phyloP scores from a whole-genome alignment of 352 stramenopile genomes.

The Pythium myriotylum region DNA sequence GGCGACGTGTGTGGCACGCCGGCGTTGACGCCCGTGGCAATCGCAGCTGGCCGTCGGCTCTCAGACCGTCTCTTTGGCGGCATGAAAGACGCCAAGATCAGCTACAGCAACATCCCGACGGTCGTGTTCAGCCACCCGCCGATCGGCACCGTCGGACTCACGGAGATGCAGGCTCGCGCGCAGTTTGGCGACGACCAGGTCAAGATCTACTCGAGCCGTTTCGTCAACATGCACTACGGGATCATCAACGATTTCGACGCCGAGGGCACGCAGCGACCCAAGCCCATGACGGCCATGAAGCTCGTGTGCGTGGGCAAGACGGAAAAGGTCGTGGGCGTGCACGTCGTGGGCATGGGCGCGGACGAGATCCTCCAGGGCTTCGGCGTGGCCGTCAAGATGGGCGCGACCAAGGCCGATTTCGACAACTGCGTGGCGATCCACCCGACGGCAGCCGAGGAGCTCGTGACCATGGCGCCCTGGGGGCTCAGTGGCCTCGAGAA shows the following conservation, averaged over 20 bases:
- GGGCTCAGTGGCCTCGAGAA: constrained; percentile 25
- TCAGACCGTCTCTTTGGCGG: constrained; percentile 91
- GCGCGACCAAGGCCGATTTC: constrained; percentile 97
- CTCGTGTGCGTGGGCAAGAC: constrained; percentile 88
- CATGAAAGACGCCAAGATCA: constrained; percentile 64
- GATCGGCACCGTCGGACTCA: constrained; percentile 95
- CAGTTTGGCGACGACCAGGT: constrained; percentile 94
- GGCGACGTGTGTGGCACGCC: constrained; percentile 84
- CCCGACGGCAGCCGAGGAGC: constrained; percentile 95
- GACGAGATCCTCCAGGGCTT: constrained; percentile 99
- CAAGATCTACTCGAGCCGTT: constrained; percentile 95
- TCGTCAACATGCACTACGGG: constrained; percentile 96
- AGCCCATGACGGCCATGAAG: constrained; percentile 96
- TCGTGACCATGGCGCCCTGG: constrained; percentile 94
- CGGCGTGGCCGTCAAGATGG: constrained; percentile 98
- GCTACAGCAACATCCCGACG: constrained; percentile 95
- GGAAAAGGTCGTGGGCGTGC: constrained; percentile 96
- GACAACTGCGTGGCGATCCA: constrained; percentile 96
- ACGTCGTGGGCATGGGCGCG: constrained; percentile 93
- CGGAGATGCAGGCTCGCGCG: constrained; percentile 89
- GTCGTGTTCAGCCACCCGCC: constrained; percentile 97
- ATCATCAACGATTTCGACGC: constrained; percentile 74
- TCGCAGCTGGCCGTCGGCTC: constrained; percentile 88
- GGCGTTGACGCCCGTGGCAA: constrained; percentile 86
- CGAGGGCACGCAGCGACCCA: constrained; percentile 72